Percentiles rank a stretch among this genome's conserved stretches.
These are phyloP conservation scores for Phytophthora colocasiae DNA, from an alignment of 352 stramenopile genomes.

Conservation along the genomic window DNA sequence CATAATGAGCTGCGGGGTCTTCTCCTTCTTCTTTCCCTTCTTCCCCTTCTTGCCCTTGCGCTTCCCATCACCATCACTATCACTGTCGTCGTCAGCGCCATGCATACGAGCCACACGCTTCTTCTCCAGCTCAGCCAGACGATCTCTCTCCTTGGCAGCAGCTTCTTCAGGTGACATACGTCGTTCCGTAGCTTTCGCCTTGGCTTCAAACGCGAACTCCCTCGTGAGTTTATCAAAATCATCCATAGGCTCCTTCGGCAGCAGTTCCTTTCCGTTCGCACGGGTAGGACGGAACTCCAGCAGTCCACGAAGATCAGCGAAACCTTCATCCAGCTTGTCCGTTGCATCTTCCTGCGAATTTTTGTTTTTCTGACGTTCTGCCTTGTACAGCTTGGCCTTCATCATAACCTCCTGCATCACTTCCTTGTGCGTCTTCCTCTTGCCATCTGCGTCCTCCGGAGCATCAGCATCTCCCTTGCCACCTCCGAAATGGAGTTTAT, in stretches of 20 bases:
- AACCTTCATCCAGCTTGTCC: constrained; percentile 78
- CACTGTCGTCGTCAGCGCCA: constrained; percentile 85
- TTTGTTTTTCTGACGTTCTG: constrained; percentile 89
- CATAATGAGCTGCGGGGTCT: constrained; percentile 65
- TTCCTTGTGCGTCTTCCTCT: constrained; percentile 88
- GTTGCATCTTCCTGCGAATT: constrained; percentile 79
- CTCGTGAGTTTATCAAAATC: constrained; percentile 87
- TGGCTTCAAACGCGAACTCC: constrained; percentile 91
- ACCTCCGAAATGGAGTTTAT: constrained; percentile 89
- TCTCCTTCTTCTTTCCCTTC: constrained; percentile 55
- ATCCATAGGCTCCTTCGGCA: constrained; percentile 81
- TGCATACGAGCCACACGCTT: constrained; percentile 96
- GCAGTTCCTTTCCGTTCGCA: constrained; percentile 63
- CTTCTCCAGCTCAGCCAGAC: constrained; percentile 92
- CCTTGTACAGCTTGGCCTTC: constrained; percentile 92
- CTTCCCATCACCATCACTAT: constrained; percentile 53
- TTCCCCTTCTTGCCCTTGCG: constrained; percentile 63
- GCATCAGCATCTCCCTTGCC: constrained; percentile 33
- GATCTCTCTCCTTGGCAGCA: constrained; percentile 92
- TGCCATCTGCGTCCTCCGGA: constrained; percentile 31
- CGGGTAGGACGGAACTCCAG: constrained; percentile 81
- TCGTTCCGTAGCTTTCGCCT: constrained; percentile 93
- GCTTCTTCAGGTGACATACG: constrained; percentile 96
- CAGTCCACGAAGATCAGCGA: constrained; percentile 66
- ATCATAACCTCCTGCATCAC: constrained; percentile 93